A percentile compares a stretch with the other conserved stretches of the same genome.
These are phyloP conservation scores for Papiliotrema laurentii DNA, from an alignment of 1,284 basidiomycete genomes.

Conservation along the genomic window DNA sequence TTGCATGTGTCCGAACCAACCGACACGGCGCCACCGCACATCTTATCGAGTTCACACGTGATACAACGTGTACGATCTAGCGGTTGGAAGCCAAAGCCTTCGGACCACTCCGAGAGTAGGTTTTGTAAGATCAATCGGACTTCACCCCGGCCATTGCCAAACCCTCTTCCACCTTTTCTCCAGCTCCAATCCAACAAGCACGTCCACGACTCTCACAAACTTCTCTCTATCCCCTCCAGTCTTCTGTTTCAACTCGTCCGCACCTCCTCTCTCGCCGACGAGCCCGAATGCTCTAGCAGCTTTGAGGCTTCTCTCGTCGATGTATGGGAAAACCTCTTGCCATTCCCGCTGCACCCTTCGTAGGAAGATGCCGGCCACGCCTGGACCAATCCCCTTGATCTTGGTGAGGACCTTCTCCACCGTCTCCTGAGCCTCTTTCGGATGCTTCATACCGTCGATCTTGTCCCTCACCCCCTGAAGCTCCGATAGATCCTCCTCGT, in stretches of 20 bases:
- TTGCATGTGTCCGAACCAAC: no score
- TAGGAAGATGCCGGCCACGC: constrained; percentile 25
- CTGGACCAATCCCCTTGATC: constrained; percentile 29
- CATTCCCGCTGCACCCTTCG: constrained; percentile 27
- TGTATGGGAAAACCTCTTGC: constrained; percentile 29
- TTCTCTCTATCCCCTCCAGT: constrained; percentile 13
- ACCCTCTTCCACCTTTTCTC: constrained; percentile 28
- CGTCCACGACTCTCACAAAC: constrained; percentile 24
- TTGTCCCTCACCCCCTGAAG: constrained; percentile 9
- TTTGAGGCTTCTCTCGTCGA: constrained; percentile 19
- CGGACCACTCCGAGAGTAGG: no score
- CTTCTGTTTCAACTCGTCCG: constrained; percentile 16
- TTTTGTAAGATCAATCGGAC: background rate
- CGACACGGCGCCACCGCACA: no score
- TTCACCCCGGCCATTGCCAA: background rate
- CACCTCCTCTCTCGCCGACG: constrained; percentile 11
- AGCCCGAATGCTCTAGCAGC: constrained; percentile 19
- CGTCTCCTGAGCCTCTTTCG: constrained; percentile 18
- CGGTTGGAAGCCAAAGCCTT: no score
- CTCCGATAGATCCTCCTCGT: constrained; percentile 11
- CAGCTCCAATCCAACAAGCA: constrained; percentile 26
- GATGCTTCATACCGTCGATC: constrained; percentile 7
- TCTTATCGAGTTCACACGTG: no score
- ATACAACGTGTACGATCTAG: no score
- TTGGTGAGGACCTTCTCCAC: constrained; percentile 17